A percentile compares a stretch with the other conserved stretches of the same genome.
phyloP scores from a whole-genome alignment of 805 yeast genomes.

The Candida gorgasii region DNA sequence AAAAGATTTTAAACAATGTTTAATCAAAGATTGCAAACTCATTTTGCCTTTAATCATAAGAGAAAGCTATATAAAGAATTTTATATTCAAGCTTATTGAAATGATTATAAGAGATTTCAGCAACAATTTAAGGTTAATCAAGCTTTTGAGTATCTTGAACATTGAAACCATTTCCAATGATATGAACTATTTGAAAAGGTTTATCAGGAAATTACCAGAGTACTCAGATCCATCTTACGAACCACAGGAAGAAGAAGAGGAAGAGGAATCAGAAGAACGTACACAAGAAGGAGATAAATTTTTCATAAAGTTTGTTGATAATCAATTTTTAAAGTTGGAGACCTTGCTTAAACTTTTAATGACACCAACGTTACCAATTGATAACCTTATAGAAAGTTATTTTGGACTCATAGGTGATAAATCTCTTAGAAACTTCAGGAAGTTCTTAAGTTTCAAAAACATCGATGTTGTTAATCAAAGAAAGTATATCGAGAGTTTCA shows the following conservation, averaged over 20 bases:
- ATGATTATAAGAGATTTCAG: constrained; percentile 55
- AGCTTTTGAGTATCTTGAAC: constrained; percentile 64
- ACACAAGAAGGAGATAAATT: constrained; percentile 19
- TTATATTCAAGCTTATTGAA: constrained; percentile 77
- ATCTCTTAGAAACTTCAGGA: constrained; percentile 60
- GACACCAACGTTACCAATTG: constrained; percentile 61
- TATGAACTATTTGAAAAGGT: constrained; percentile 59
- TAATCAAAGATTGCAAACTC: constrained; percentile 46
- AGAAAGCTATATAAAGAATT: constrained; percentile 68
- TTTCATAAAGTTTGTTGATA: constrained; percentile 45
- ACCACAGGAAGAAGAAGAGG: constrained; percentile 20
- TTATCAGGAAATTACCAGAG: constrained; percentile 47
- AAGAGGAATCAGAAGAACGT: constrained; percentile 12
- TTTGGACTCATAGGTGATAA: constrained; percentile 67
- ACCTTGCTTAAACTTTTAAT: constrained; percentile 66
- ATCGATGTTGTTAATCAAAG: constrained; percentile 31
- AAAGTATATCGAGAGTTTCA: constrained; percentile 39
- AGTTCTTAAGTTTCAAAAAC: constrained; percentile 65
- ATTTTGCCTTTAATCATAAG: constrained; percentile 63
- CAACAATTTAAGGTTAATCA: constrained; percentile 56
- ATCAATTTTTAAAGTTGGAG: constrained; percentile 49
- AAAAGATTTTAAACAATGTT: constrained; percentile 50
- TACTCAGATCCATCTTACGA: constrained; percentile 39
- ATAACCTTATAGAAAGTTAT: constrained; percentile 64
- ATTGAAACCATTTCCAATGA: constrained; percentile 85